Evolutionary conservation across 768 basidiomycete genomes (phyloP), one percentile per base, ranked within the genome.

Genomic region (Leccinum rimulosum): DNA sequence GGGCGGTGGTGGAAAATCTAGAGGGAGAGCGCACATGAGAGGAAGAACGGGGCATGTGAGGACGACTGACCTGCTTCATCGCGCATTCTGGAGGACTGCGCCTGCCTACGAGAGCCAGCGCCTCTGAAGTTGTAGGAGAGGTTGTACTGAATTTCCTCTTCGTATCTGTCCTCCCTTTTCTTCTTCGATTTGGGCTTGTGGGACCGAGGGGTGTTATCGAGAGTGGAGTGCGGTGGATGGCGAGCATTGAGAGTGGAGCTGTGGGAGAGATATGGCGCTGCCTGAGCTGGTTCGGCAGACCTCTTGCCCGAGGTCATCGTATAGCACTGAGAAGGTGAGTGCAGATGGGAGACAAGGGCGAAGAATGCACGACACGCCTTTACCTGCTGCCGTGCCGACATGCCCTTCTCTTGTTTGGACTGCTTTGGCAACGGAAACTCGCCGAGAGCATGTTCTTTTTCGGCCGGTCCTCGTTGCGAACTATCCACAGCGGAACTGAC

Each of bases 1-100:
- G 12, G 88, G 83, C 28, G 90, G 89, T 12, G 90, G 90, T 7
- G 86, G 87, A 66, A 87, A 88, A 67, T 89, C 82, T 70, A 12
- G 27, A 22, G 45, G 45, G 10, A 22, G 28, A 33, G 82, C 50
- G 50, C 30, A 60, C 43, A 62, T 35, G 59, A 59, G 52, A n/a
- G 17, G 27, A 28, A 28, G 48, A 10, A 22, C 33, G 8, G 53
- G 8, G 55, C 3, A 51, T 2, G 35, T 15, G 40, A 51, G 19
- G 51, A 45, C n/a, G 51, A 70, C 66, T 1, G 58, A 76, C 76
- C 73, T 60, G 68, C 59, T 57, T 73, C 76, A 49, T 73, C 66
- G 19, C 55, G 63, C 61, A 70, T 73, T 61, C 69, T 64, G 19
- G 65, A 63, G 55, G 71, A 45, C 52, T 63, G 66, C 1, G 63